These are phyloP conservation scores for Fraxinus sp. DNA, from an alignment of 305 asterid species.

Conservation along the genomic window DNA sequence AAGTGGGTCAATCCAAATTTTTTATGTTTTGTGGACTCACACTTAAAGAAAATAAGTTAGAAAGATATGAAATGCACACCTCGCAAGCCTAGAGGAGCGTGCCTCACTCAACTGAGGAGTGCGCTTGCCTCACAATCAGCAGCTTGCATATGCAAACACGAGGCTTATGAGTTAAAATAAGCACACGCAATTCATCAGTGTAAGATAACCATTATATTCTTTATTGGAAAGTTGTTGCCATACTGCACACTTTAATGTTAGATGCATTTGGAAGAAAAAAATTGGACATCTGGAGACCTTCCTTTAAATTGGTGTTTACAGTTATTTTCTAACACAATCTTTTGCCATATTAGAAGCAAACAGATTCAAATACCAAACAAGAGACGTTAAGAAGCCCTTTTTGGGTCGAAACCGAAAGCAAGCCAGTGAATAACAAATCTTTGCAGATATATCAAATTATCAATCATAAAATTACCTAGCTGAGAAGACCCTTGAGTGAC, in stretches of 20 bases:
- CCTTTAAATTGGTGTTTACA: neutral
- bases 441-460: conserved; percentile 1
- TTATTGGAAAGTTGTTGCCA: neutral
- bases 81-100: neutral
- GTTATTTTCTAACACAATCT: neutral
- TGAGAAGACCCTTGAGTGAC: conserved; percentile 84
- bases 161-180: neutral
- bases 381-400: neutral
- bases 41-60: neutral
- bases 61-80: neutral
- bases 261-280: neutral
- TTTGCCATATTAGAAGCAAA: conserved; percentile 6
- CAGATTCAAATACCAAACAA: neutral
- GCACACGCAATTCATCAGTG: conserved; percentile 1
- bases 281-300: conserved; percentile 3
- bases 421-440: conserved; percentile 1
- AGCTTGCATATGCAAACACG: neutral
- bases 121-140: neutral
- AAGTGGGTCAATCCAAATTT: neutral
- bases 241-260: neutral
- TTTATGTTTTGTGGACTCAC: neutral
- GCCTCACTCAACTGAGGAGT: neutral
- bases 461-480: conserved; percentile 48
- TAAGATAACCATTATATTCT: conserved; percentile 7
- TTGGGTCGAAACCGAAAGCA: neutral